Conservation (phyloP, 805 yeast species). For the Saturnispora ahearnii region DNA sequence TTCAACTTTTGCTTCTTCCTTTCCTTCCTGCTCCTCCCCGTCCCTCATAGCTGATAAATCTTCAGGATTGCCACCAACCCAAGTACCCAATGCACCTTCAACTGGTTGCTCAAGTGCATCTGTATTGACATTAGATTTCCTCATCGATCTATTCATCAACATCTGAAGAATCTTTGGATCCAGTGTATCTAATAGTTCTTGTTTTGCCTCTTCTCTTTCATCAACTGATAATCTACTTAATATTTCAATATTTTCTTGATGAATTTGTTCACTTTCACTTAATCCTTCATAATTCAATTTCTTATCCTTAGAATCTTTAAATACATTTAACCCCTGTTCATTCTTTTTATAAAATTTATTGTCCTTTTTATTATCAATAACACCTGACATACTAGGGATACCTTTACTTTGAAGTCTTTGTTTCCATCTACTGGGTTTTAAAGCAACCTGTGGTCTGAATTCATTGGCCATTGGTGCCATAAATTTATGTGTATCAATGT, state of each 20-base stretch:
- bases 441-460: conserved; percentile 1
- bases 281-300: conserved; percentile 22
- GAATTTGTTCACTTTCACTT: conserved; percentile 66
- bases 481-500: conserved; percentile 28
- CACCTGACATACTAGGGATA: conserved; percentile 21
- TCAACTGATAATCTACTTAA: conserved; percentile 54
- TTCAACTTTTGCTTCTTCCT: neutral
- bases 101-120: conserved; percentile 13
- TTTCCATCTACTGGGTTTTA: conserved; percentile 40
- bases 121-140: conserved; percentile 28
- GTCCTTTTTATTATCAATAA: conserved; percentile 4
- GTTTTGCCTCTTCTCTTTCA: conserved; percentile 54
- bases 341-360: conserved; percentile 7
- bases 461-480: conserved; percentile 15
- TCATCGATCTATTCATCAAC: conserved; percentile 47
- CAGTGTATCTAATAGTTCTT: conserved; percentile 56
- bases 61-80: conserved; percentile 29
- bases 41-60: conserved; percentile 14
- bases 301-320: conserved; percentile 12
- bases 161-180: conserved; percentile 61
- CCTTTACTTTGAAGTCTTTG: conserved; percentile 33
- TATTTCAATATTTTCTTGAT: conserved; percentile 60
- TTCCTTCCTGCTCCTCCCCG: neutral
- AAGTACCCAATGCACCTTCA: conserved; percentile 29
- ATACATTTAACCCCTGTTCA: conserved; percentile 10